Percentiles rank a stretch among this genome's conserved stretches.
Evolutionary conservation across 768 basidiomycete species (phyloP).

Genomic region (Tricholoma sp.): DNA sequence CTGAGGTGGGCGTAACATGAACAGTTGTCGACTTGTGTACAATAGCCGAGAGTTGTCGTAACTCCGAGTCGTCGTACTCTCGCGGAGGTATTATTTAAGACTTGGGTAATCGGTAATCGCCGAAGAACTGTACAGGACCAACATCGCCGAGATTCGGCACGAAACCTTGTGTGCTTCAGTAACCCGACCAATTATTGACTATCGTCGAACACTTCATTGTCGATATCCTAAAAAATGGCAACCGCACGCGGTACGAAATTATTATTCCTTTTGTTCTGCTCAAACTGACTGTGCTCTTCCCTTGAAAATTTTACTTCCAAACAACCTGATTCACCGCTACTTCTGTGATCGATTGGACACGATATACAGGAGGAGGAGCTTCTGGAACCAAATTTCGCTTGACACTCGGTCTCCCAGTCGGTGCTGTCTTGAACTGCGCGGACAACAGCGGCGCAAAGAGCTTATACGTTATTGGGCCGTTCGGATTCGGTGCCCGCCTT

Average conservation of each 20-base stretch:
- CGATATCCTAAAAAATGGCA: slow-evolving; percentile 31
- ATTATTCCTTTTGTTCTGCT: slow-evolving; percentile 1
- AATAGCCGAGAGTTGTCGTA: too few species aligned
- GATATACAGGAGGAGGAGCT: slow-evolving; percentile 45
- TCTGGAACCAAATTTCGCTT: slow-evolving; percentile 96
- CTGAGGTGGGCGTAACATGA: too few species aligned
- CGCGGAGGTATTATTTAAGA: too few species aligned
- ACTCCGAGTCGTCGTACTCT: too few species aligned
- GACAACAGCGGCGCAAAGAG: slow-evolving; percentile 99
- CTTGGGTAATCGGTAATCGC: slow-evolving; percentile 20
- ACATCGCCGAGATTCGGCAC: slow-evolving; percentile 18
- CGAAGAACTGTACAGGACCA: slow-evolving; percentile 24
- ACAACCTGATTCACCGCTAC: background rate
- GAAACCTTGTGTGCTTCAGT: slow-evolving; percentile 19
- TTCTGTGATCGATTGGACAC: background rate
- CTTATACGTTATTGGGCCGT: slow-evolving; percentile 91
- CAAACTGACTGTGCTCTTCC: slow-evolving; percentile 2
- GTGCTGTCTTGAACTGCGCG: slow-evolving; percentile 94
- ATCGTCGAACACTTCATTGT: slow-evolving; percentile 17
- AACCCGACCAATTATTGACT: slow-evolving; percentile 13
- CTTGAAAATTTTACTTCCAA: slow-evolving; percentile 1
- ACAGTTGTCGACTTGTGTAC: too few species aligned
- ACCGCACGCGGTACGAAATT: slow-evolving; percentile 23
- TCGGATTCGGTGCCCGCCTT: slow-evolving; percentile 91
- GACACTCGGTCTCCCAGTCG: slow-evolving; percentile 90